Percentiles rank a stretch among this genome's conserved stretches.
Conservation (phyloP, 306 rosid species). For the Crotalaria pallida region DNA sequence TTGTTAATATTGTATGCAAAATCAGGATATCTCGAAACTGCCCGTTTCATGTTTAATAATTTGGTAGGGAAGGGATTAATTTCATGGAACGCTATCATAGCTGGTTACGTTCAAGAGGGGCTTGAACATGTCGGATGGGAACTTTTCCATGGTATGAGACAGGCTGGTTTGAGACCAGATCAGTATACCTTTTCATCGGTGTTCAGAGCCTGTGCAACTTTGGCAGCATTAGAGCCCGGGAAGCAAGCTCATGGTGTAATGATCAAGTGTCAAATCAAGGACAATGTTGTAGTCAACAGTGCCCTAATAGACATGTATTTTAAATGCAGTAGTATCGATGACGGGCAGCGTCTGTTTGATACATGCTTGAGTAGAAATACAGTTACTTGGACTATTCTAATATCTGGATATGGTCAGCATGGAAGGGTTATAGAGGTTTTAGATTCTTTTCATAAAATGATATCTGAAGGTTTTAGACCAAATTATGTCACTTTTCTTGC, state of each 20-base stretch:
- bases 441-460: constrained; percentile 51
- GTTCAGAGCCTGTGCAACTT: constrained; percentile 61
- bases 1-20: constrained; percentile 62
- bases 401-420: constrained; percentile 73
- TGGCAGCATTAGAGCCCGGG: constrained; percentile 66
- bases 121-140: constrained; percentile 50
- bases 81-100: constrained; percentile 69
- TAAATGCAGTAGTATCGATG: constrained; percentile 56
- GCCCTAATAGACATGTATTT: constrained; percentile 78
- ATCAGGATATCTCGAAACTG: constrained; percentile 56
- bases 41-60: constrained; percentile 36
- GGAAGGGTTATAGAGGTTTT: constrained; percentile 63
- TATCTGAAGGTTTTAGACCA: constrained; percentile 56
- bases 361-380: constrained; percentile 52
- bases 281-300: constrained; percentile 57
- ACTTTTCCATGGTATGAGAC: constrained; percentile 57
- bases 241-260: constrained; percentile 56
- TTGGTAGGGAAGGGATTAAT: constrained; percentile 43
- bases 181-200: constrained; percentile 75
- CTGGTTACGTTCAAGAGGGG: constrained; percentile 59
- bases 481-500: constrained; percentile 71
- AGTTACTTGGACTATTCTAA: constrained; percentile 68
- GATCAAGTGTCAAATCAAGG: constrained; percentile 55
- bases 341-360: constrained; percentile 50
- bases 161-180: constrained; percentile 58